Percentiles rank a stretch among this genome's conserved stretches.
These are phyloP conservation scores for Nakazawaea sp. DNA, from an alignment of 805 yeast species.

Conservation along the genomic window DNA sequence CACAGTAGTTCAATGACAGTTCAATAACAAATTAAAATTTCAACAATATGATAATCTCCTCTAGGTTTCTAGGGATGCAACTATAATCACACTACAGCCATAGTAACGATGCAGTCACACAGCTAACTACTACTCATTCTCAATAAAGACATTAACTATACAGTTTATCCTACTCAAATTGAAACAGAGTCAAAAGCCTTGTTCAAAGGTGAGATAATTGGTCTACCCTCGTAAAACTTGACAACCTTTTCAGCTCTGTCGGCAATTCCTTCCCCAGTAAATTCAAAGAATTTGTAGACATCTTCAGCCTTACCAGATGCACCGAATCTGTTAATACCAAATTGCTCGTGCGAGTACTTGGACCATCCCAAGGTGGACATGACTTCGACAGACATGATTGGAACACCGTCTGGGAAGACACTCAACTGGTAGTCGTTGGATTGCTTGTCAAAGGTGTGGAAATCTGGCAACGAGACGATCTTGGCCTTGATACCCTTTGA, in stretches of 20 bases:
- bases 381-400: constrained; percentile 91
- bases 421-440: constrained; percentile 70
- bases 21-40: no score
- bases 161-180: no score
- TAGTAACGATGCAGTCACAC: no score
- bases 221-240: constrained; percentile 74
- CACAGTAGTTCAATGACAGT: no score
- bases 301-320: constrained; percentile 87
- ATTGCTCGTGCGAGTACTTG: constrained; percentile 92
- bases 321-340: constrained; percentile 94
- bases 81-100: no score
- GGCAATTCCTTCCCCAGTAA: constrained; percentile 91
- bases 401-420: constrained; percentile 92
- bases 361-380: constrained; percentile 89
- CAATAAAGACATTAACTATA: no score
- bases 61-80: no score
- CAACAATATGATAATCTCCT: no score
- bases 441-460: constrained; percentile 84
- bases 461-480: constrained; percentile 91
- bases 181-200: constrained; percentile 58
- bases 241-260: constrained; percentile 75
- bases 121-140: no score
- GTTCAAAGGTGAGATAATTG: constrained; percentile 68
- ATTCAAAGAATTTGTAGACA: constrained; percentile 78
- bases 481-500: constrained; percentile 64